phyloP scores from a whole-genome alignment of 192 early-diverging fungal species.

The Backusella parvicylindrica region DNA sequence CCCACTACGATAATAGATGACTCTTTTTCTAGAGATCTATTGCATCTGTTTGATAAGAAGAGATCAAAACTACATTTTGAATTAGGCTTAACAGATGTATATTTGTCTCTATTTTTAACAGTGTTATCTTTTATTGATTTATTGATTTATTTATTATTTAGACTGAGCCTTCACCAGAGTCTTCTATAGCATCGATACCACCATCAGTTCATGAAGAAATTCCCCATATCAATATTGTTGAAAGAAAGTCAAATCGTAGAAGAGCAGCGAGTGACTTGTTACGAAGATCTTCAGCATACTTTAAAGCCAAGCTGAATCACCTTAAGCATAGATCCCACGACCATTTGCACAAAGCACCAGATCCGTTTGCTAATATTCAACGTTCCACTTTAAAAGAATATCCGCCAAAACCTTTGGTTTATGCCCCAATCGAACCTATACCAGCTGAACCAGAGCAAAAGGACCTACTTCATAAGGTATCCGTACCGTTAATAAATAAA shows the following conservation, averaged over 20 bases:
- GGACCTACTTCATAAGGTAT: slow-evolving; percentile 6
- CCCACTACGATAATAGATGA: background rate
- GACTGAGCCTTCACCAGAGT: background rate
- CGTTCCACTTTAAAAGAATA: slow-evolving; percentile 16
- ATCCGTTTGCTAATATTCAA: background rate
- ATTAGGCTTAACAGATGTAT: slow-evolving; percentile 11
- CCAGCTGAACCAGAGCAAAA: background rate
- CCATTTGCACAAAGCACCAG: slow-evolving; percentile 2
- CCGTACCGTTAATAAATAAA: background rate
- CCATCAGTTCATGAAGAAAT: background rate
- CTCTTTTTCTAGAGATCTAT: slow-evolving; percentile 24
- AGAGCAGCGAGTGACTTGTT: slow-evolving; percentile 19
- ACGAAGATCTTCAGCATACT: slow-evolving; percentile 20
- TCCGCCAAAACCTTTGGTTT: slow-evolving; percentile 25
- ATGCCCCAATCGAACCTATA: slow-evolving; percentile 20
- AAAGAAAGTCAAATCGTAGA: background rate
- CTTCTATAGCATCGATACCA: background rate
- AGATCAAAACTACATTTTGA: slow-evolving; percentile 18
- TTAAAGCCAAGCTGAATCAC: slow-evolving; percentile 11
- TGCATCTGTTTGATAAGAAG: slow-evolving; percentile 25
- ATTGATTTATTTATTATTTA: background rate
- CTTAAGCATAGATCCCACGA: slow-evolving; percentile 15
- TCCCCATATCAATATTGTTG: background rate
- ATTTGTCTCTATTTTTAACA: background rate
- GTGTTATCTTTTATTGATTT: background rate